phyloP scores from a whole-genome alignment of 2,329 filamentous ascomycete species.

The Aspergillus arachidicola region DNA sequence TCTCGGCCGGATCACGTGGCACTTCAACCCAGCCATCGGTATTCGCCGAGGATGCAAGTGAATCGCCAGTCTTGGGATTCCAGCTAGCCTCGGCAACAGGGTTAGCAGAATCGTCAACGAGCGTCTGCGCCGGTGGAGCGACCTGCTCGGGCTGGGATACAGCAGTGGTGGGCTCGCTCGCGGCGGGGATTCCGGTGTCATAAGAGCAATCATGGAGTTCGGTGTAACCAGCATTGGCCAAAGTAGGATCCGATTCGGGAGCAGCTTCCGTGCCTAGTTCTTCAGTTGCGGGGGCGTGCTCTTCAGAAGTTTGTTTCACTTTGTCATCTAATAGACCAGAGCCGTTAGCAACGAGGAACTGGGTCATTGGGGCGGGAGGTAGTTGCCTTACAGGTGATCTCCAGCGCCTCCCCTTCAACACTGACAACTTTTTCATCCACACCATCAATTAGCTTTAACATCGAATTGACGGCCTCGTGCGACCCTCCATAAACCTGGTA shows the following conservation, averaged over 20 bases:
- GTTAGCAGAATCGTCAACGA: conserved; percentile 47
- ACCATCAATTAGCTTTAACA: conserved; percentile 63
- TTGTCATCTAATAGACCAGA: conserved; percentile 48
- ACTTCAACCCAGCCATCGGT: conserved; percentile 76
- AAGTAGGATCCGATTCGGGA: conserved; percentile 58
- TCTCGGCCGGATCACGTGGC: conserved; percentile 72
- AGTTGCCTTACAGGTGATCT: conserved; percentile 58
- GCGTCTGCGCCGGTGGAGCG: conserved; percentile 42
- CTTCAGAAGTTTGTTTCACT: conserved; percentile 53
- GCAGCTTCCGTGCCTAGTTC: conserved; percentile 43
- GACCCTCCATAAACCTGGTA: conserved; percentile 66
- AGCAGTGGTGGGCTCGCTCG: conserved; percentile 44
- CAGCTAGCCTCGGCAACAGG: conserved; percentile 56
- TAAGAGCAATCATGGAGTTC: conserved; percentile 57
- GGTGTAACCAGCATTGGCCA: conserved; percentile 62
- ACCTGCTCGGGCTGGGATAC: conserved; percentile 26
- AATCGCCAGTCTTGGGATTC: conserved; percentile 54
- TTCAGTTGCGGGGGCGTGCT: conserved; percentile 39
- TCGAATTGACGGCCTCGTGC: conserved; percentile 59
- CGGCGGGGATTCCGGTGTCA: conserved; percentile 59
- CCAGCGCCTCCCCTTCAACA: conserved; percentile 57
- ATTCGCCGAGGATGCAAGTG: conserved; percentile 50
- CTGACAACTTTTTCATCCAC: conserved; percentile 59
- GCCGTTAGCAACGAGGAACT: conserved; percentile 8
- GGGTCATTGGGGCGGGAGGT: not conserved